Conservation (phyloP, 2,329 filamentous ascomycete species). For the Calonectria hawksworthii region DNA sequence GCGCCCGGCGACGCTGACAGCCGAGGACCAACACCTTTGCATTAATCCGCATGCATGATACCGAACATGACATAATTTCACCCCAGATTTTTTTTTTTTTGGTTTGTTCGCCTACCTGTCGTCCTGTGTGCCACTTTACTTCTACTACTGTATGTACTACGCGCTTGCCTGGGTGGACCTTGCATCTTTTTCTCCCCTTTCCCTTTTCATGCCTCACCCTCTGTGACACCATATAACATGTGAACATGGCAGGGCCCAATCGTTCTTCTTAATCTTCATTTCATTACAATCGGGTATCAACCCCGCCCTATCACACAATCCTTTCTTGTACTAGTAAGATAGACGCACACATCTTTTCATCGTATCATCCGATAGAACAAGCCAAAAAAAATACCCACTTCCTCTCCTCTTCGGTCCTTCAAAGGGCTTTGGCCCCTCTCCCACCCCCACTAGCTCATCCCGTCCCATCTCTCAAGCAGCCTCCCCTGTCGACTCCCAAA, state of each 20-base stretch:
- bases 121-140: background rate
- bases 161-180: background rate
- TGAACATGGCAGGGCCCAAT: background rate
- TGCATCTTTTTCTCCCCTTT: background rate
- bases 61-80: constrained; percentile 6
- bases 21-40: constrained; percentile 6
- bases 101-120: background rate
- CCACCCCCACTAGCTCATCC: constrained; percentile 20
- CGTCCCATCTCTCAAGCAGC: constrained; percentile 8
- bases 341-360: background rate
- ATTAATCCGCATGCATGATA: constrained; percentile 7
- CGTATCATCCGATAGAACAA: constrained; percentile 6
- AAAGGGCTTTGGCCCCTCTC: constrained; percentile 2
- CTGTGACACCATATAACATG: background rate
- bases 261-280: background rate
- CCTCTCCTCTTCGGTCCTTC: background rate
- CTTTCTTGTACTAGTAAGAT: background rate
- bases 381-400: constrained; percentile 14
- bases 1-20: constrained; percentile 7
- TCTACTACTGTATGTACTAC: background rate
- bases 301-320: constrained; percentile 4
- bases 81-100: constrained; percentile 2
- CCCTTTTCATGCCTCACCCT: too few species aligned
- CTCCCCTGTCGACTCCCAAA: constrained; percentile 26
- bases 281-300: constrained; percentile 3